Evolutionary conservation across 179 eudicot species (phyloP).

Genomic region (Patellifolia procumbens): DNA sequence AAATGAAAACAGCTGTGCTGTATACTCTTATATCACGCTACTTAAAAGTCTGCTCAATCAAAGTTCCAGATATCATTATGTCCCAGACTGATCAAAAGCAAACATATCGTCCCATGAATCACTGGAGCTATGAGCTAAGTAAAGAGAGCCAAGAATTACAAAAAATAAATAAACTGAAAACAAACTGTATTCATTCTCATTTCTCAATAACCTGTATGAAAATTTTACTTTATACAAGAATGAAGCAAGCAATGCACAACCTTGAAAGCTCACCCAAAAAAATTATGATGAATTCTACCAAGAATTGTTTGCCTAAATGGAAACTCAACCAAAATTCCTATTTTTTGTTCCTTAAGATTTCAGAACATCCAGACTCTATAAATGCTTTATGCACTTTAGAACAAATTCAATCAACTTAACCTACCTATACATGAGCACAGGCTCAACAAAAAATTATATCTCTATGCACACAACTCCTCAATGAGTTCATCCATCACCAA

Average conservation of each 20-base stretch:
- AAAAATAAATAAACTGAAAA: too few relatives aligned
- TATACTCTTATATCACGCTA: too few relatives aligned
- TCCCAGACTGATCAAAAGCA: neutral
- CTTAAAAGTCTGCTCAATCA: too few relatives aligned
- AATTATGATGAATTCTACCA: neutral
- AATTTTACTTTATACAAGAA: conserved; percentile 18
- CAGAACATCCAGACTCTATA: conserved; percentile 14
- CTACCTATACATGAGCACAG: conserved; percentile 12
- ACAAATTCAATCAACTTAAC: conserved; percentile 16
- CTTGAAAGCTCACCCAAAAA: conserved; percentile 8
- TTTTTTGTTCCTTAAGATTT: conserved; percentile 11
- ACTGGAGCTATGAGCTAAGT: neutral
- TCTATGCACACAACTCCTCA: conserved; percentile 44
- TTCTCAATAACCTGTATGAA: neutral
- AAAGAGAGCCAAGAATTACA: neutral
- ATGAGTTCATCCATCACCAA: conserved; percentile 56
- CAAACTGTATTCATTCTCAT: neutral
- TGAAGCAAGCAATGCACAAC: conserved; percentile 13
- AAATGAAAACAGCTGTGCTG: too few relatives aligned
- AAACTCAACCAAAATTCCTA: conserved; percentile 1
- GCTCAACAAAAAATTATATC: neutral
- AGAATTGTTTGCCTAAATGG: neutral
- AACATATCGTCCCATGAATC: neutral
- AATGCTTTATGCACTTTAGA: conserved; percentile 15
- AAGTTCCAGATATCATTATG: too few relatives aligned